Conservation (phyloP, 345 rosid species). For the Nasturtium officinale region DNA sequence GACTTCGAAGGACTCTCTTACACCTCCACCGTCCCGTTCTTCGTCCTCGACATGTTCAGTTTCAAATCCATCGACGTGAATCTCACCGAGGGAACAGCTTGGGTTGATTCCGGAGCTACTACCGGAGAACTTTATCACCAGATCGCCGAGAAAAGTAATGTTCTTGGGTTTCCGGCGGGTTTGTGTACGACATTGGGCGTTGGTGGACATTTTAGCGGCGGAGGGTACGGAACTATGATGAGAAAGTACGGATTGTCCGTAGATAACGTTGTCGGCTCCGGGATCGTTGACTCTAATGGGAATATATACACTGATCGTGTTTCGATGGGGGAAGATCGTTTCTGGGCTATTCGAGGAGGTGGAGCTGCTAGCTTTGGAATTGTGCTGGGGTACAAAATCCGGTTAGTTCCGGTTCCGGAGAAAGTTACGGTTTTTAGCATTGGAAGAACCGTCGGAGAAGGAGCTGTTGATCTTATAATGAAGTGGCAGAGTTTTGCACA, state of each 20-base stretch:
- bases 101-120: constrained; percentile 49
- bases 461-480: constrained; percentile 30
- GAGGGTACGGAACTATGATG: constrained; percentile 49
- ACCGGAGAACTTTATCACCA: constrained; percentile 46
- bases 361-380: constrained; percentile 63
- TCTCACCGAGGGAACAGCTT: constrained; percentile 37
- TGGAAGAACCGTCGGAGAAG: constrained; percentile 29
- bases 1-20: constrained; percentile 55
- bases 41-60: constrained; percentile 45
- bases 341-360: constrained; percentile 70
- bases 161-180: constrained; percentile 52
- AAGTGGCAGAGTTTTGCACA: constrained; percentile 41
- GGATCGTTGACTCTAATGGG: constrained; percentile 46
- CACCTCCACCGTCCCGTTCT: constrained; percentile 47
- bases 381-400: constrained; percentile 49
- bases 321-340: constrained; percentile 65
- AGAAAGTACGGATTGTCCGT: constrained; percentile 60
- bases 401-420: constrained; percentile 48
- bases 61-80: constrained; percentile 41
- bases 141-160: constrained; percentile 46
- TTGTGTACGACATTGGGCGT: constrained; percentile 47
- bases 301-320: constrained; percentile 42
- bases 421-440: constrained; percentile 40
- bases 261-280: constrained; percentile 55
- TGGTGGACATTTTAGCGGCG: too few relatives aligned